Conservation (phyloP, 2,329 filamentous ascomycete genomes). For the Trichoderma polysporum region DNA sequence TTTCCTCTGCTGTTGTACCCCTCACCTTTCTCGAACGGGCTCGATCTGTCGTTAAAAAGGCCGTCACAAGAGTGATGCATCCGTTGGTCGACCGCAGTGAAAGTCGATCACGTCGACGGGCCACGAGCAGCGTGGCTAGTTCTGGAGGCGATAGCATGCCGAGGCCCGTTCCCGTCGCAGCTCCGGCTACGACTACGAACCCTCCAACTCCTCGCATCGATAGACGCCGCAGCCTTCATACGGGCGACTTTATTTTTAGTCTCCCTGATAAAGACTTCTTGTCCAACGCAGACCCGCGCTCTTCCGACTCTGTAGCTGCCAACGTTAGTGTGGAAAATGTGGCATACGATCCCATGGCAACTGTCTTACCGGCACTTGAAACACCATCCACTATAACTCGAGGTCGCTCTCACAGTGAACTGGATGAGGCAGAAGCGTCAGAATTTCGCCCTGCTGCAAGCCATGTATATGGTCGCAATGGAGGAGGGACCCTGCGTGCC, state of each 20-base stretch:
- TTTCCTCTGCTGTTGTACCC: constrained; percentile 86
- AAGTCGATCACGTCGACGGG: constrained; percentile 53
- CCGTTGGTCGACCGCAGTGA: constrained; percentile 59
- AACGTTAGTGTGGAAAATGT: constrained; percentile 30
- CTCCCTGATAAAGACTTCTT: constrained; percentile 36
- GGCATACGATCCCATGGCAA: constrained; percentile 43
- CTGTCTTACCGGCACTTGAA: constrained; percentile 35
- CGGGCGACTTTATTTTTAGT: constrained; percentile 55
- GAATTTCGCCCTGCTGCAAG: constrained; percentile 28
- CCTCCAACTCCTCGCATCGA: constrained; percentile 53
- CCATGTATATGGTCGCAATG: constrained; percentile 41
- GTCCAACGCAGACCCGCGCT: constrained; percentile 26
- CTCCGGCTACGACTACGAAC: background rate
- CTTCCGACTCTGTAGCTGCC: constrained; percentile 30
- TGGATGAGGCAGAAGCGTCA: constrained; percentile 26
- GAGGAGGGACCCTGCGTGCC: constrained; percentile 43
- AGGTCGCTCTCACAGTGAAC: constrained; percentile 31
- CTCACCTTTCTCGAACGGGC: constrained; percentile 84
- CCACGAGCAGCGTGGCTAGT: constrained; percentile 63
- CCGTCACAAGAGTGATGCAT: constrained; percentile 63
- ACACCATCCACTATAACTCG: constrained; percentile 21
- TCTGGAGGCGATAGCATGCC: constrained; percentile 57
- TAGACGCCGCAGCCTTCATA: constrained; percentile 53
- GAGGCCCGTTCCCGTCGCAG: constrained; percentile 36
- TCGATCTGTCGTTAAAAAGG: constrained; percentile 72